Evolutionary conservation across 73 alveolate genomes (phyloP), one percentile per base, ranked within the genome.

Genomic region (Paramecium biaurelia): DNA sequence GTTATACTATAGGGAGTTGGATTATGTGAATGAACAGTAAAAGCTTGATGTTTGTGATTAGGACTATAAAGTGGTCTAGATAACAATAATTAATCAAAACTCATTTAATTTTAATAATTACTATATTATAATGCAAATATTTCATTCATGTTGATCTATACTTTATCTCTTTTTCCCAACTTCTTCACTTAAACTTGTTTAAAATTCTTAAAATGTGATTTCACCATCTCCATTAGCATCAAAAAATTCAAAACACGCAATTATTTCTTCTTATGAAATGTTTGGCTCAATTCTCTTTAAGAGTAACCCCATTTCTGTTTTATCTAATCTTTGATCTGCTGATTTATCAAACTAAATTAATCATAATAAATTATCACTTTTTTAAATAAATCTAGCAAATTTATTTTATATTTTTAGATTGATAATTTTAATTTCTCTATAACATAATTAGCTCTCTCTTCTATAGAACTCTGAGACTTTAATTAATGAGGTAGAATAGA

Each of bases 391-490:
- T 89, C 94, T 11, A 76, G 21, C 21, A 89, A 63, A 43, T 89
- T 89, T 56, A 89, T 89, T 38, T 89, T 89, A 53, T 89, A 89
- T 45, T 70, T 89, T 28, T 37, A 28, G 53, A 89, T 89, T 41
- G 94, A 84, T 45, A 70, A 70, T 70, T 89, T 45, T 42, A 89
- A 28, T 82, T 89, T 89, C 57, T 89, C 87, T 34, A 89, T 89
- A 2, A 82, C 94, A 89, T 89, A 89, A 30, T 42, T 28, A 12
- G 94, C 94, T 89, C 94, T 89, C 28, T 89, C 94, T 10, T 70
- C 94, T 1, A 57, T 26, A 20, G 79, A 57, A 28, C 92, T 63
- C 32, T 82, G 38, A 43, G 57, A 41, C n/a, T 70, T 89, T 28
- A 63, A 43, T 37, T 89, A 38, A 30, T 68, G 74, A 15, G 86